Evolutionary conservation across 176 grass and related monocot genomes (phyloP).

Genomic region (Carex cristatella): DNA sequence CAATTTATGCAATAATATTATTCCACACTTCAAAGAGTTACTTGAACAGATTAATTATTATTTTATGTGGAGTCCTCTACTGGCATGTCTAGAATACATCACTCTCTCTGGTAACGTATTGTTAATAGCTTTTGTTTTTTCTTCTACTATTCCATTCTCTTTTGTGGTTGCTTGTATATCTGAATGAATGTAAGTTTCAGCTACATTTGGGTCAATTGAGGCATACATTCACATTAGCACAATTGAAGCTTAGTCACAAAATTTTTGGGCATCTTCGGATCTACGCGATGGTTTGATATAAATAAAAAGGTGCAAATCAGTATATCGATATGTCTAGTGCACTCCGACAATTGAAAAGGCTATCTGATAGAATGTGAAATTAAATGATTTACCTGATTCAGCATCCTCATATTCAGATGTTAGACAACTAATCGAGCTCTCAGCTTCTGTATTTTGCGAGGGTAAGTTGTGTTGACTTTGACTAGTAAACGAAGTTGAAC

Average conservation of each 20-base stretch:
- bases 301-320: not conserved
- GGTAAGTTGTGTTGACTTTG: constrained; percentile 13
- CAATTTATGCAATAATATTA: constrained; percentile 6
- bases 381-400: constrained; percentile 70
- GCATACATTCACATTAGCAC: not conserved
- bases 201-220: not conserved
- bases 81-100: not conserved
- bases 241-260: not conserved
- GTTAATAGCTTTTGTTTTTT: not conserved
- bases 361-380: not conserved
- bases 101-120: not conserved
- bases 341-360: not conserved
- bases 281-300: not conserved
- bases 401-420: constrained; percentile 84
- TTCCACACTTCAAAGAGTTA: not conserved
- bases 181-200: not conserved
- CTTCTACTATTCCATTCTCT: not conserved
- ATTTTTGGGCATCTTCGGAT: not conserved
- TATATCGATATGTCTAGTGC: not conserved
- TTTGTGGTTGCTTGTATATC: not conserved
- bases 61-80: not conserved
- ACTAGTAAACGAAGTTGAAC: constrained; percentile 52
- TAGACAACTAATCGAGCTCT: constrained; percentile 77
- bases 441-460: constrained; percentile 71
- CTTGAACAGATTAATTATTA: constrained; percentile 17